Evolutionary conservation across 257 asterid genomes (phyloP), one percentile per base, ranked within the genome.

Genomic region (Fraxinus excelsior): DNA sequence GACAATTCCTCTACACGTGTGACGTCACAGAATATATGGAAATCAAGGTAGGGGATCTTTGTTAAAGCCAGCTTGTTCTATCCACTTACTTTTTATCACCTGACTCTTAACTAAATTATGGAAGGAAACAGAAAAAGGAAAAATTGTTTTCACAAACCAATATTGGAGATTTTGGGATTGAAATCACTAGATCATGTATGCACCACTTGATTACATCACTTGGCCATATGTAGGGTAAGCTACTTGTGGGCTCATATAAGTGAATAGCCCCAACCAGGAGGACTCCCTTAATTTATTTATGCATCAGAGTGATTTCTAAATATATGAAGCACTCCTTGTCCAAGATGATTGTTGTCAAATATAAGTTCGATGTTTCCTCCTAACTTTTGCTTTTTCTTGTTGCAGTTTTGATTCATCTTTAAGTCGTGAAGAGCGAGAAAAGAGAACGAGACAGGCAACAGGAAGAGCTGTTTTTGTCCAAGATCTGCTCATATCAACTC

Each of bases 381-480:
- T 19, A 1, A 53, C 19, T 26, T 12, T 84, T 21, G 53, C 23
- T 34, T 69, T 42, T 82, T 68, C 32, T 26, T 4, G 23, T 77
- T 81, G 86, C 92, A 92, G 98, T 80, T 86, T 85, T 53, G 92
- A 89, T 66, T 84, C 92, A 58, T 87, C 91, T 40, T 82, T 89
- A 80, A 94, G 92, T 78, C 77, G 74, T 28, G 98, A 94, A 85
- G 98, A 94, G 82, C 90, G 87, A 71, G 96, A 94, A 75, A 74
- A 85, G 69, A 85, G 93, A 79, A 90, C 79, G 75, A 81, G 78
- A 76, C 91, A 83, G 77, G 97, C 96, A 62, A 87, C 88, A 25
- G 92, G 90, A 80, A 88, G 90, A 78, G 91, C 98, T 16, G 87
- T 79, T 75, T 94, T 94, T 23, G 78, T 94, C 74, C 98, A 90